Conservation (phyloP, 2,329 filamentous ascomycete genomes). For the Cladosporium sp. region DNA sequence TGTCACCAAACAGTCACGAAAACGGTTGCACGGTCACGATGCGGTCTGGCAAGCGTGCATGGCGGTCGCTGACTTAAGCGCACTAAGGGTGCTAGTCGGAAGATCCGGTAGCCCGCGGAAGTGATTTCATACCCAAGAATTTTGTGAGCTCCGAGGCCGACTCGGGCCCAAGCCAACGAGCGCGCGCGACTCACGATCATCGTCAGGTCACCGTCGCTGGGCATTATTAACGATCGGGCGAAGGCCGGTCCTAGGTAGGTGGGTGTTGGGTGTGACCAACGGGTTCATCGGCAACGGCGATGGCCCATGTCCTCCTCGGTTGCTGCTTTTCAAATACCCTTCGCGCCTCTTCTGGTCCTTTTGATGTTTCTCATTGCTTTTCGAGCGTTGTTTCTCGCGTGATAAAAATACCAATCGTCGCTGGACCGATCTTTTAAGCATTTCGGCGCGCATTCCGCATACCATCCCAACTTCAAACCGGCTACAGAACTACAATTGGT, state of each 20-base stretch:
- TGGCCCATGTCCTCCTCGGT: not conserved
- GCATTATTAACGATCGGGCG: not conserved
- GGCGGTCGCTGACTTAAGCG: slow-evolving; percentile 2
- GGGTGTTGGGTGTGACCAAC: not conserved
- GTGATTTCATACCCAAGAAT: not conserved
- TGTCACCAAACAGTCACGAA: no score
- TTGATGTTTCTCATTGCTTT: not conserved
- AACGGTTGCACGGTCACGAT: no score
- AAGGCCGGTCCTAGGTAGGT: not conserved
- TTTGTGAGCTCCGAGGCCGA: not conserved
- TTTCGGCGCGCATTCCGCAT: no score
- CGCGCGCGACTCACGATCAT: not conserved
- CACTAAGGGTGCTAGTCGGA: slow-evolving; percentile 8
- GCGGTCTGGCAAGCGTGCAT: no score
- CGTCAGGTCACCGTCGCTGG: not conserved
- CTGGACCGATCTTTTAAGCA: no score
- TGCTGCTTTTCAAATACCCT: not conserved
- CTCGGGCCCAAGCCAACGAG: not conserved
- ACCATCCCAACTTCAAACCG: no score
- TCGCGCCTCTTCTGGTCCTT: not conserved
- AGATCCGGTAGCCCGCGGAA: slow-evolving; percentile 4
- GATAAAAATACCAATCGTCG: no score
- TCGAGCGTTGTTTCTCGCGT: no score
- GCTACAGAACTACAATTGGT: no score
- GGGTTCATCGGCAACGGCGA: slow-evolving; percentile 4